Evolutionary conservation across 148 eudicot species (phyloP).

Genomic region (Cornus controversa): DNA sequence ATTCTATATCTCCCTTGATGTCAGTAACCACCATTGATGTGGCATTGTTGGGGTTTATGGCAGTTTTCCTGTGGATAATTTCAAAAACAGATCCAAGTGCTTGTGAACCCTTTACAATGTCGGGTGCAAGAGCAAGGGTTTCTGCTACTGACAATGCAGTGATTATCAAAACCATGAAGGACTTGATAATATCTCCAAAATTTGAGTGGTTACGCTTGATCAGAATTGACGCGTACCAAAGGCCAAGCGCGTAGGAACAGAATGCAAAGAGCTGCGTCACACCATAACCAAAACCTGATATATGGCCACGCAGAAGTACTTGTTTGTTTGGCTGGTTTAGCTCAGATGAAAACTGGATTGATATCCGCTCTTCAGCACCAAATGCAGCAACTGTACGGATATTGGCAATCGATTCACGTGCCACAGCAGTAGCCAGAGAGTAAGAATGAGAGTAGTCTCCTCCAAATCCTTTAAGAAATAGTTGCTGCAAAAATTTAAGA

Average conservation of each 20-base stretch:
- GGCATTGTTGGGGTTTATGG: conserved; percentile 45
- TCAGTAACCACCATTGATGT: conserved; percentile 22
- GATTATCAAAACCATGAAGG: conserved; percentile 67
- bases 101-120: conserved; percentile 60
- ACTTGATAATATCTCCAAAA: conserved; percentile 55
- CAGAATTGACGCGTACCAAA: conserved; percentile 69
- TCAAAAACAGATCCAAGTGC: conserved; percentile 55
- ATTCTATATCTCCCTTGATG: conserved; percentile 54
- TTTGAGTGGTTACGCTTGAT: conserved; percentile 33
- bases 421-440: conserved; percentile 49
- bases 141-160: conserved; percentile 69
- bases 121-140: conserved; percentile 69
- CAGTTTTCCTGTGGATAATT: conserved; percentile 46
- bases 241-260: conserved; percentile 56
- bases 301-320: conserved; percentile 60
- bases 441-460: conserved; percentile 55
- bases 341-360: conserved; percentile 35
- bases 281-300: conserved; percentile 66
- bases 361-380: conserved; percentile 57
- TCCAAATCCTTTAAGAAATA: conserved; percentile 68
- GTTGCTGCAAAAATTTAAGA: conserved; percentile 37
- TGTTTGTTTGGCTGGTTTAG: conserved; percentile 51
- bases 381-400: conserved; percentile 73
- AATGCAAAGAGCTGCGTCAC: conserved; percentile 51
- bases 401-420: conserved; percentile 68